phyloP scores from a whole-genome alignment of 805 yeast species.

The Priceomyces haplophilus region DNA sequence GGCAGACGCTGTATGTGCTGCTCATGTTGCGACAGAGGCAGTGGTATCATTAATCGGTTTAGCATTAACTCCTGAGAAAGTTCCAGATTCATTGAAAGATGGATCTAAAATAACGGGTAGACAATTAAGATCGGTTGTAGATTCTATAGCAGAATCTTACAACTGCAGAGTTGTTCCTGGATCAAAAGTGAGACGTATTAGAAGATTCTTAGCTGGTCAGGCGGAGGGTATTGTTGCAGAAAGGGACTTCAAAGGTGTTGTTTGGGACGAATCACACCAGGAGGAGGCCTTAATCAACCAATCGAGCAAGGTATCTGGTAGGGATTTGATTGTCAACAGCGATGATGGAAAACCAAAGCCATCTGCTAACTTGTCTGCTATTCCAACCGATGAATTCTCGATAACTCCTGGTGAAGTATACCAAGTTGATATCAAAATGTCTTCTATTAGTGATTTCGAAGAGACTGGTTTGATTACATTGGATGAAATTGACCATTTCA shows the following conservation, averaged over 20 bases:
- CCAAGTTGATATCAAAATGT: conserved; percentile 77
- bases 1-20: conserved; percentile 88
- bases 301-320: conserved; percentile 23
- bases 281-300: conserved; percentile 54
- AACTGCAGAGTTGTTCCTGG: conserved; percentile 89
- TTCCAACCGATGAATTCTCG: conserved; percentile 70
- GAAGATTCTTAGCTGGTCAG: conserved; percentile 95
- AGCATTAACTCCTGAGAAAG: conserved; percentile 70
- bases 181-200: conserved; percentile 83
- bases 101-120: conserved; percentile 58
- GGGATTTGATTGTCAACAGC: conserved; percentile 12
- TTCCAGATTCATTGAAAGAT: conserved; percentile 49
- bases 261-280: conserved; percentile 81
- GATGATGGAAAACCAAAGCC: conserved; percentile 5
- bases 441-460: conserved; percentile 52
- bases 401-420: conserved; percentile 84
- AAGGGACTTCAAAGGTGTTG: conserved; percentile 88
- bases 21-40: conserved; percentile 86
- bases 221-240: conserved; percentile 90
- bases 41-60: conserved; percentile 74
- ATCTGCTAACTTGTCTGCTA: conserved; percentile 45
- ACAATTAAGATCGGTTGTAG: conserved; percentile 70
- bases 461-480: conserved; percentile 68
- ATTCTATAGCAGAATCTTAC: conserved; percentile 79
- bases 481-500: conserved; percentile 60